A percentile compares a stretch with the other conserved stretches of the same genome.
Evolutionary conservation across 441 rosid genomes (phyloP).

Genomic region (Gossypium aridum): DNA sequence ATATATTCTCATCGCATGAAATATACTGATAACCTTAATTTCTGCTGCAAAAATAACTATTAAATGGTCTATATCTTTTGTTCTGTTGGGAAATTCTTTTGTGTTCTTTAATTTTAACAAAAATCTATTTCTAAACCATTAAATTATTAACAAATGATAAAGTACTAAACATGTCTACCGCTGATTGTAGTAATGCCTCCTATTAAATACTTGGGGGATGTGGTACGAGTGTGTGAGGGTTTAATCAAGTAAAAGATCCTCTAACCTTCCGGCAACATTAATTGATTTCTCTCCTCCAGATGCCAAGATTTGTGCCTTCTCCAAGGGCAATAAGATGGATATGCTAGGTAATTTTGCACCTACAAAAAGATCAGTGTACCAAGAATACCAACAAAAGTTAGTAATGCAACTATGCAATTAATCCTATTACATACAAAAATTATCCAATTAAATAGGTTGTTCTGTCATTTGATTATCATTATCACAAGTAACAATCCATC

Average conservation of each 20-base stretch:
- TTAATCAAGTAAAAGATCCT: not conserved
- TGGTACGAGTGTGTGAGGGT: not conserved
- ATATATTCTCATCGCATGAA: not conserved
- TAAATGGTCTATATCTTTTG: not conserved
- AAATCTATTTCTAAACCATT: not conserved
- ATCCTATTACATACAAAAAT: not conserved
- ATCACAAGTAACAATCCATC: not conserved
- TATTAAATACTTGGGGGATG: not conserved
- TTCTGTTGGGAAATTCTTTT: not conserved
- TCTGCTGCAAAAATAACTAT: constrained; percentile 1
- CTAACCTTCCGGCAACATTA: constrained; percentile 65
- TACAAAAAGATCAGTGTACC: constrained; percentile 20
- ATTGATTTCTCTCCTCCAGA: constrained; percentile 51
- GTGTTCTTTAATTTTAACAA: not conserved
- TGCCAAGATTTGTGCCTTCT: constrained; percentile 35
- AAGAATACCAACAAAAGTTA: constrained; percentile 9
- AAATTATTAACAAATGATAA: not conserved
- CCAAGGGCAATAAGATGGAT: constrained; percentile 50
- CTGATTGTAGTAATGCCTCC: not conserved
- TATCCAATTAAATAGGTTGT: not conserved
- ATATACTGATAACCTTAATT: not conserved
- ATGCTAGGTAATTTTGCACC: constrained; percentile 72
- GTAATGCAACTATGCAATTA: constrained; percentile 4
- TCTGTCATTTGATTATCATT: not conserved
- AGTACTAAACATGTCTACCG: not conserved